Percentiles rank a stretch among this genome's conserved stretches.
Evolutionary conservation across 805 yeast genomes (phyloP).

Genomic region (Saccharomycopsis sp.): DNA sequence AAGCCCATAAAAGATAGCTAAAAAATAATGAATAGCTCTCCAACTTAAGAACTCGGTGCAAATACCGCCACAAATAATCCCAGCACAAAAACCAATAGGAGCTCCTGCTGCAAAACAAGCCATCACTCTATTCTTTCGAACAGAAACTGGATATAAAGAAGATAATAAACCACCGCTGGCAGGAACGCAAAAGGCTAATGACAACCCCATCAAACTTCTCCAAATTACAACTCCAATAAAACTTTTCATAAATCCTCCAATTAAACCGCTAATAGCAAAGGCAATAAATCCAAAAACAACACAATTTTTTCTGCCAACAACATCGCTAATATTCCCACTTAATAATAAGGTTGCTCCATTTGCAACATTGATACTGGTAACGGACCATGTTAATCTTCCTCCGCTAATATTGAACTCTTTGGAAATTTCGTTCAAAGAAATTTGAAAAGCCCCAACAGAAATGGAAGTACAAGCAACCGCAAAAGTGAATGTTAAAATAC

Average conservation of each 20-base stretch:
- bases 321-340: slow-evolving; percentile 39
- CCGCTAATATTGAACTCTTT: slow-evolving; percentile 29
- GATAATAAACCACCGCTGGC: slow-evolving; percentile 39
- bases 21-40: slow-evolving; percentile 33
- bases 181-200: slow-evolving; percentile 35
- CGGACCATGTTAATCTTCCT: slow-evolving; percentile 35
- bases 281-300: slow-evolving; percentile 27
- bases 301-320: slow-evolving; percentile 34
- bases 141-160: slow-evolving; percentile 29
- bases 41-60: slow-evolving; percentile 30
- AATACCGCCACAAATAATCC: slow-evolving; percentile 35
- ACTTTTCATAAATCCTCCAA: slow-evolving; percentile 28
- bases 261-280: slow-evolving; percentile 26
- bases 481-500: slow-evolving; percentile 26
- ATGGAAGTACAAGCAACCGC: slow-evolving; percentile 34
- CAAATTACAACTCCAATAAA: slow-evolving; percentile 30
- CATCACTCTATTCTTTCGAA: slow-evolving; percentile 32
- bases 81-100: slow-evolving; percentile 36
- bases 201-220: slow-evolving; percentile 35
- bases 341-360: slow-evolving; percentile 33
- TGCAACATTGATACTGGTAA: slow-evolving; percentile 31
- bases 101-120: slow-evolving; percentile 37
- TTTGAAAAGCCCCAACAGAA: slow-evolving; percentile 27
- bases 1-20: slow-evolving; percentile 28
- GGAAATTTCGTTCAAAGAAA: slow-evolving; percentile 28